Evolutionary conservation across 805 yeast genomes (phyloP), one percentile per base, ranked within the genome.

Genomic region (Yarrowia sp.): DNA sequence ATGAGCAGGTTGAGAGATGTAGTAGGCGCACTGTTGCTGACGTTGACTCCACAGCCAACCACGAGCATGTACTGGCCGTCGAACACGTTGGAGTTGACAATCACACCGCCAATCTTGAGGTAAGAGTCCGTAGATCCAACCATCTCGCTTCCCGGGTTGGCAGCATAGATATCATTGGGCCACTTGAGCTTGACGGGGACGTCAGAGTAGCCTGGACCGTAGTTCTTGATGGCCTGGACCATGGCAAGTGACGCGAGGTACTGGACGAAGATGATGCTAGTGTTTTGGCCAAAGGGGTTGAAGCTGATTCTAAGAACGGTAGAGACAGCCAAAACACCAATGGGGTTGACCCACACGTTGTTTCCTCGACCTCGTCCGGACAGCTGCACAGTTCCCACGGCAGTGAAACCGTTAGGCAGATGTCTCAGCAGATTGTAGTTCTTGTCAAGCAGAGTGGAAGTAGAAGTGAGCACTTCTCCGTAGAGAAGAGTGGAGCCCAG

Each of bases 331-430:
- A 90, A 74, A 1, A 91, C 96, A 10, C 99, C 99, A 22, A 81
- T 80, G 3, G 99, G 99, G 67, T 90, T 92, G 22, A 94, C 86
- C 99, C 99, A 94, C 1, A 84, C 85, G 66, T 94, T 94, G 1
- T 94, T 96, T 14, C 97, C 96, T 62, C 99, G 82, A 2, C 99
- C 99, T 53, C 93, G 79, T 0, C 99, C 99, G 0, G 90, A 81
- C 1, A 90, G 86, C 72, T 94, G 99, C 3, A 87, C 82, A 1
- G 92, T 85, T 0, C 96, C 97, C 3, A 85, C 80, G 10, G 86
- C 77, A 10, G 85, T 80, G 16, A 75, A 67, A 0, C 97, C 97
- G 25, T 84, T 78, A 0, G 97, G 97, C 25, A 88, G 71, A 33
- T 75, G 68, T 7, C 78, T 74, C 62, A 93, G 72, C 35, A 90